These are phyloP conservation scores for Plasmodium berghei DNA, from an alignment of 169 alveolate species.

Conservation along the genomic window DNA sequence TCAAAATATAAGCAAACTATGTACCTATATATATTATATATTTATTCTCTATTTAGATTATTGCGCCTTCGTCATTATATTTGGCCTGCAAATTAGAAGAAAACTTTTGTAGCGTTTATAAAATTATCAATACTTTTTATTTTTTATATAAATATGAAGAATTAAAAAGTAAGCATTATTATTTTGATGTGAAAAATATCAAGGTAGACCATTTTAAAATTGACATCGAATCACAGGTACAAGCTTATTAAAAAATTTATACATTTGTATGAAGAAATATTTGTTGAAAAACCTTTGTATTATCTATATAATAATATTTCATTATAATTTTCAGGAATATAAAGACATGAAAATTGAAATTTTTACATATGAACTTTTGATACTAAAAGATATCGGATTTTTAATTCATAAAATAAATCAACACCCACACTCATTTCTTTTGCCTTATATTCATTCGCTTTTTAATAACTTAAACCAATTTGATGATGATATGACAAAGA, in stretches of 20 bases:
- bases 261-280: too few species aligned
- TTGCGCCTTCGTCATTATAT: constrained; percentile 90
- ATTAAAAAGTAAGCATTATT: constrained; percentile 55
- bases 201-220: constrained; percentile 49
- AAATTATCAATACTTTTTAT: constrained; percentile 87
- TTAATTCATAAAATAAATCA: constrained; percentile 83
- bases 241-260: neutral
- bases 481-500: constrained; percentile 78
- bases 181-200: constrained; percentile 65
- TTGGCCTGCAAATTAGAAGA: constrained; percentile 92
- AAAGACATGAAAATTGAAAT: constrained; percentile 83
- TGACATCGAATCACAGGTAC: constrained; percentile 58
- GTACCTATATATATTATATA: neutral
- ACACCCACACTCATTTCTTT: constrained; percentile 88
- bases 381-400: constrained; percentile 91
- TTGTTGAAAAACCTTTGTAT: neutral
- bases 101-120: constrained; percentile 89
- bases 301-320: neutral
- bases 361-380: constrained; percentile 89
- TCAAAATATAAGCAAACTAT: neutral
- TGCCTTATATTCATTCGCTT: constrained; percentile 90
- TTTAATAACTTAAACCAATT: constrained; percentile 87
- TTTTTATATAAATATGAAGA: constrained; percentile 77
- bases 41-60: constrained; percentile 77
- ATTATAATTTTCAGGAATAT: constrained; percentile 34